Evolutionary conservation across 1,284 basidiomycete genomes (phyloP).

Genomic region (Clitocybe nebularis): DNA sequence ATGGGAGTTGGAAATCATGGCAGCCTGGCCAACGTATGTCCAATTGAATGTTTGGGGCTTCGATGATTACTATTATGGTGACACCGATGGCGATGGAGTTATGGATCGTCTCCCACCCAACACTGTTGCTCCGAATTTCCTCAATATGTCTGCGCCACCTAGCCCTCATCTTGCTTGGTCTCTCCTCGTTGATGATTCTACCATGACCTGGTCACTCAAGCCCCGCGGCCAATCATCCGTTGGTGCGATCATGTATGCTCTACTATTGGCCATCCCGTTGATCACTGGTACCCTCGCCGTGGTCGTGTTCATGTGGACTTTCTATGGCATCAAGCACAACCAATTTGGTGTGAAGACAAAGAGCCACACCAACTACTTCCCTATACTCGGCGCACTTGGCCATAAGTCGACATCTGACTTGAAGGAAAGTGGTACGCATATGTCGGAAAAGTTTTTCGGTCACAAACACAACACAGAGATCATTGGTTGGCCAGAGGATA

Average conservation of each 20-base stretch:
- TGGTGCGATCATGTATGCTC: conserved; percentile 80
- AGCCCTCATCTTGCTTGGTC: conserved; percentile 83
- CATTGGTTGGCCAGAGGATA: conserved; percentile 92
- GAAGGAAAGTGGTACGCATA: conserved; percentile 45
- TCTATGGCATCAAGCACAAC: conserved; percentile 94
- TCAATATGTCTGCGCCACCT: conserved; percentile 86
- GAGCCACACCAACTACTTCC: conserved; percentile 68
- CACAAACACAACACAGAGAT: conserved; percentile 56
- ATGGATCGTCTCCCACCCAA: conserved; percentile 89
- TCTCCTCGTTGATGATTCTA: conserved; percentile 72
- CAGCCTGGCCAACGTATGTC: conserved; percentile 81
- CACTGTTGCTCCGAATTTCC: conserved; percentile 77
- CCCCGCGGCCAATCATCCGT: conserved; percentile 80
- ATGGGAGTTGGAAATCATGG: conserved; percentile 84
- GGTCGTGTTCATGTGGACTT: conserved; percentile 87
- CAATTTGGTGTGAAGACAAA: conserved; percentile 82
- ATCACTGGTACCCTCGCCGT: conserved; percentile 83
- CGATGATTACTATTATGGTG: conserved; percentile 89
- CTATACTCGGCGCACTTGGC: conserved; percentile 62
- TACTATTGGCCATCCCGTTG: conserved; percentile 77
- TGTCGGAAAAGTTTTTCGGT: conserved; percentile 67
- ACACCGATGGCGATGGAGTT: conserved; percentile 80
- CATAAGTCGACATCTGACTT: conserved; percentile 65
- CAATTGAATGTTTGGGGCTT: conserved; percentile 87
- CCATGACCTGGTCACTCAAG: conserved; percentile 71